These are phyloP conservation scores for Monosporascus sp. DNA, from an alignment of 2,329 filamentous ascomycete genomes.

Conservation along the genomic window DNA sequence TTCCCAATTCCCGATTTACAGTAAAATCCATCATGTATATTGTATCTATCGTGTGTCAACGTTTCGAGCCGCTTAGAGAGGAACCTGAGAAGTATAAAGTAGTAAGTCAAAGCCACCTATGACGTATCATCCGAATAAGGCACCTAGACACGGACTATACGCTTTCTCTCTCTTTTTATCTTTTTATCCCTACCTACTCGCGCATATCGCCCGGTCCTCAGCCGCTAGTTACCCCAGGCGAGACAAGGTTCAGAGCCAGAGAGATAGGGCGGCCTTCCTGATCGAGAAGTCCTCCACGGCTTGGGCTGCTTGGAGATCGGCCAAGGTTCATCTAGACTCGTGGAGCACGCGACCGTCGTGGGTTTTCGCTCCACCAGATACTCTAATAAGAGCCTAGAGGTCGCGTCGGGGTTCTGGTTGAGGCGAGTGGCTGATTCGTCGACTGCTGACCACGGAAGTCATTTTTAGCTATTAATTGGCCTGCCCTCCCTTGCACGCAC, in stretches of 20 bases:
- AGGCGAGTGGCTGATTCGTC: slow-evolving; percentile 7
- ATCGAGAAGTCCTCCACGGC: slow-evolving; percentile 24
- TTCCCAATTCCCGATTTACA: no score
- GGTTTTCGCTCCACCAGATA: slow-evolving; percentile 12
- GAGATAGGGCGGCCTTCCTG: slow-evolving; percentile 26
- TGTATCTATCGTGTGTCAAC: no score
- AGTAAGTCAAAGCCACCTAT: no score
- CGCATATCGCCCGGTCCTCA: no score
- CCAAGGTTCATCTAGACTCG: slow-evolving; percentile 6
- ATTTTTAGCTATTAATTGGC: neutral
- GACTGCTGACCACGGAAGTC: slow-evolving; percentile 12
- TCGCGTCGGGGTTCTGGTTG: neutral
- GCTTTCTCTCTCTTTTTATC: neutral
- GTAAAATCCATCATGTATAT: no score
- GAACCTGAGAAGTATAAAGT: no score
- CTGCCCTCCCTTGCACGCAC: neutral
- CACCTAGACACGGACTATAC: no score
- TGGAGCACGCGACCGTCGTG: slow-evolving; percentile 20
- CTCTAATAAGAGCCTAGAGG: slow-evolving; percentile 4
- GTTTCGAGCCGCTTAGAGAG: no score
- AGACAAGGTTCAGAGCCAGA: slow-evolving; percentile 8
- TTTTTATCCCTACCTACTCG: neutral
- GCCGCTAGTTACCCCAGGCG: neutral
- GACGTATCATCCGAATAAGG: no score
- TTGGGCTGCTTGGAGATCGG: neutral